A percentile compares a stretch with the other conserved stretches of the same genome.
These are phyloP conservation scores for Suillus decipiens DNA, from an alignment of 768 basidiomycete species.

Conservation along the genomic window DNA sequence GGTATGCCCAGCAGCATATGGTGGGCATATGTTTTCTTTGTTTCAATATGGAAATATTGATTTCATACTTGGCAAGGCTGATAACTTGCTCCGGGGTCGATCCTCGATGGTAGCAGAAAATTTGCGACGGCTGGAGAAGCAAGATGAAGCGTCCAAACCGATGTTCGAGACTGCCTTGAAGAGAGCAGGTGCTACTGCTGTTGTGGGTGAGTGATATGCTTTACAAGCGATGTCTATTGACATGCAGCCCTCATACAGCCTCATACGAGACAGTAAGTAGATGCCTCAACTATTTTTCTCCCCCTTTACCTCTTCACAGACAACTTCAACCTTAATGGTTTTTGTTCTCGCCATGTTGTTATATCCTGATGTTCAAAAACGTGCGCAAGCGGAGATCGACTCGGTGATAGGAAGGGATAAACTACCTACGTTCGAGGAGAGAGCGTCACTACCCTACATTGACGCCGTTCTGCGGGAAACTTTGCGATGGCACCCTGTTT, in stretches of 20 bases:
- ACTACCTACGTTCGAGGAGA: slow-evolving; percentile 16
- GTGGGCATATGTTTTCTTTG: not conserved
- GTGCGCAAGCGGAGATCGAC: slow-evolving; percentile 26
- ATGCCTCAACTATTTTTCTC: too few species aligned
- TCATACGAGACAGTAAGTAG: slow-evolving; percentile 15
- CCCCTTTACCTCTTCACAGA: slow-evolving; percentile 9
- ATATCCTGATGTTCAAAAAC: slow-evolving; percentile 17
- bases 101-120: slow-evolving; percentile 16
- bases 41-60: not conserved
- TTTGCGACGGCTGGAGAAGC: slow-evolving; percentile 16
- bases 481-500: slow-evolving; percentile 17
- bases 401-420: slow-evolving; percentile 20
- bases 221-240: too few species aligned
- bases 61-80: not conserved
- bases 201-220: slow-evolving; percentile 12
- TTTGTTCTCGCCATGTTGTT: slow-evolving; percentile 22
- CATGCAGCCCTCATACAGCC: not conserved
- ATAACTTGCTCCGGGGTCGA: not conserved
- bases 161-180: slow-evolving; percentile 16
- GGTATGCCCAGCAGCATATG: slow-evolving; percentile 10
- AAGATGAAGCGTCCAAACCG: slow-evolving; percentile 11
- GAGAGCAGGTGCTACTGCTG: slow-evolving; percentile 12
- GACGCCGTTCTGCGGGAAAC: slow-evolving; percentile 19
- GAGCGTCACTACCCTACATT: slow-evolving; percentile 15
- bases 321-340: slow-evolving; percentile 10